Conservation (phyloP, 2,329 filamentous ascomycete species). For the Rasamsonia emersonii region DNA sequence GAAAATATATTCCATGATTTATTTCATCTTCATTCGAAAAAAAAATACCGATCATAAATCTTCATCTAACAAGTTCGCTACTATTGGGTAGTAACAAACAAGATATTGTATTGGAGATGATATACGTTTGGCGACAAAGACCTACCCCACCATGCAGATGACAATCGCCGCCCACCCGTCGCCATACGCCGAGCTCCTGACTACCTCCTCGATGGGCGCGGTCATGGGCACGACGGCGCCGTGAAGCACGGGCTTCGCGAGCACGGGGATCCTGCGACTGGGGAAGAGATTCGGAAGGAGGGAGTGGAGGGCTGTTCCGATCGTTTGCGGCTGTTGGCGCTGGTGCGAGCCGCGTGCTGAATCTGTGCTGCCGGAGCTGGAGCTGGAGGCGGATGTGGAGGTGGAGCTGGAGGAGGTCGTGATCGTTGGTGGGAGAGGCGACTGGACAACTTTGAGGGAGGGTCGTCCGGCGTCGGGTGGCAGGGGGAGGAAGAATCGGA, state of each 20-base stretch:
- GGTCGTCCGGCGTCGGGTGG: conserved; percentile 44
- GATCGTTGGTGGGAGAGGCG: conserved; percentile 52
- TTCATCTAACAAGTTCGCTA: too few relatives aligned
- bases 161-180: conserved; percentile 88
- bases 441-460: conserved; percentile 62
- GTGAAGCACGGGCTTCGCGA: conserved; percentile 79
- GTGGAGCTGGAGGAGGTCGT: conserved; percentile 17
- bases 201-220: conserved; percentile 72
- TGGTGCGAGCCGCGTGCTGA: conserved; percentile 9
- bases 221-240: conserved; percentile 73
- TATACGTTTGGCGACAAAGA: too few relatives aligned
- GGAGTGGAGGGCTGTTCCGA: conserved; percentile 68
- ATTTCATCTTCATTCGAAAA: too few relatives aligned
- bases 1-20: too few relatives aligned
- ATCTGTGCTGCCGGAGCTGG: conserved; percentile 14
- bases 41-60: too few relatives aligned
- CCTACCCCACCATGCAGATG: conserved; percentile 57
- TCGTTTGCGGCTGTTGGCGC: conserved; percentile 50
- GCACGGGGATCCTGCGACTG: conserved; percentile 70
- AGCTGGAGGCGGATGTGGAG: too few relatives aligned
- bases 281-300: conserved; percentile 79
- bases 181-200: conserved; percentile 73
- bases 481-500: conserved; percentile 76
- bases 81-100: too few relatives aligned
- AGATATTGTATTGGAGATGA: too few relatives aligned